Conservation (phyloP, 306 rosid genomes). For the Trichosanthes truncata region DNA sequence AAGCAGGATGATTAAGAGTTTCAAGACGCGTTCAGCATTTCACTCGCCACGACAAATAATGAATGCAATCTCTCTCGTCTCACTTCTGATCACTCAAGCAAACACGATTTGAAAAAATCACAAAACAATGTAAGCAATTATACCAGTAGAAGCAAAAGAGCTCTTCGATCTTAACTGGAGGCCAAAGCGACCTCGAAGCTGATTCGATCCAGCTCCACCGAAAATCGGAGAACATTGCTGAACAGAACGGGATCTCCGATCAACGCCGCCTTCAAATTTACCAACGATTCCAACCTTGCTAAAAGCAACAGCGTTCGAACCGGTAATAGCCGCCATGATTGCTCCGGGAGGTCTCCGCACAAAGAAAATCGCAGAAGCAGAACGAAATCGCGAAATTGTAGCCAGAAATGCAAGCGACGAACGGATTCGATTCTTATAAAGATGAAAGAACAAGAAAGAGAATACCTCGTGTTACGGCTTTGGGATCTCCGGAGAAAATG, state of each 20-base stretch:
- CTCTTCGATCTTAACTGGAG: constrained; percentile 37
- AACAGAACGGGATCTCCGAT: constrained; percentile 22
- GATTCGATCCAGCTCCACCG: constrained; percentile 10
- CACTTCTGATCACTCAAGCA: neutral
- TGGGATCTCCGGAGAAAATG: constrained; percentile 44
- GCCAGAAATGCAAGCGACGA: constrained; percentile 20
- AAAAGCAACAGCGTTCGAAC: constrained; percentile 44
- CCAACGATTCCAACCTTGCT: constrained; percentile 24
- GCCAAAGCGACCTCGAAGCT: constrained; percentile 18
- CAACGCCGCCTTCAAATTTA: constrained; percentile 16
- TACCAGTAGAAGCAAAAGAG: constrained; percentile 40
- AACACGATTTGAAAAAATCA: neutral
- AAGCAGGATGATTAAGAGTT: too few species aligned
- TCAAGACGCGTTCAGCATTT: neutral
- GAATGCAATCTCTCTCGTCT: neutral
- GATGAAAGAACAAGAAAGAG: neutral
- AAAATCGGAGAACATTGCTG: constrained; percentile 43
- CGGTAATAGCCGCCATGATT: constrained; percentile 59
- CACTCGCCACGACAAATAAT: neutral
- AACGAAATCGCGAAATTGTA: constrained; percentile 3
- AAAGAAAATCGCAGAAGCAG: constrained; percentile 11
- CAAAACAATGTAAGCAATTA: neutral
- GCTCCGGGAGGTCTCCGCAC: constrained; percentile 21
- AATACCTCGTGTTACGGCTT: constrained; percentile 15
- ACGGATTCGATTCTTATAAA: neutral